Percentiles rank a stretch among this genome's conserved stretches.
phyloP scores from a whole-genome alignment of 2,329 filamentous ascomycete genomes.

The Claviceps pusilla region DNA sequence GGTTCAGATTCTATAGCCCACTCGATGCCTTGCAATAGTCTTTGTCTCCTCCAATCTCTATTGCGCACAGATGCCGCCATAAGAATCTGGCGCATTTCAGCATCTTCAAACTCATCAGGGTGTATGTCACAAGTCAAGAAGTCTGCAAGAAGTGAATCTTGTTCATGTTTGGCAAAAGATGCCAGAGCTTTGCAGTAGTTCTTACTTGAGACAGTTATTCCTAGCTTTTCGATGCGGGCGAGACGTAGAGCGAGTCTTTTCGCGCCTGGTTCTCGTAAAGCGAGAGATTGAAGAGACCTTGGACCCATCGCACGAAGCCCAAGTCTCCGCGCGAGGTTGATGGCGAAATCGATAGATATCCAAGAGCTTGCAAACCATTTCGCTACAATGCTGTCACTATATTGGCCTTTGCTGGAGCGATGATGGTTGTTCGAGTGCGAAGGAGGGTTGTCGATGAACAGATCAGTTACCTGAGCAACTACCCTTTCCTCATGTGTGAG shows the following conservation, averaged over 20 bases:
- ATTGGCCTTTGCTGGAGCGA: constrained; percentile 8
- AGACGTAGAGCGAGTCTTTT: constrained; percentile 45
- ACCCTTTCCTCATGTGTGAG: constrained; percentile 24
- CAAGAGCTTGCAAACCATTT: constrained; percentile 62
- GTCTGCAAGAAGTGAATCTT: constrained; percentile 32
- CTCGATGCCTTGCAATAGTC: constrained; percentile 30
- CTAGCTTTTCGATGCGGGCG: constrained; percentile 41
- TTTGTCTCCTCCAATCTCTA: constrained; percentile 25
- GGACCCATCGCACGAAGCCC: constrained; percentile 61
- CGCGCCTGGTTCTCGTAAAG: constrained; percentile 43
- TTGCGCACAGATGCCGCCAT: constrained; percentile 16
- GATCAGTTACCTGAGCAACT: constrained; percentile 5
- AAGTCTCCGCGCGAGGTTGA: constrained; percentile 54
- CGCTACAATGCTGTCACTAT: constrained; percentile 48
- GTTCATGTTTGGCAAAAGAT: constrained; percentile 43
- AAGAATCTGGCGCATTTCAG: constrained; percentile 24
- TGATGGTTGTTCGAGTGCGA: not conserved
- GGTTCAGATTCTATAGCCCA: constrained; percentile 9
- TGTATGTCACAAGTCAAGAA: constrained; percentile 37
- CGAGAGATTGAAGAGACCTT: constrained; percentile 62
- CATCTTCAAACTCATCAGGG: constrained; percentile 39
- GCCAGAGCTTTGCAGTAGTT: constrained; percentile 52
- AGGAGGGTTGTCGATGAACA: not conserved
- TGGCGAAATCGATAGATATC: constrained; percentile 56
- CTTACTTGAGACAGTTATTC: constrained; percentile 46